A percentile compares a stretch with the other conserved stretches of the same genome.
Evolutionary conservation across 2,329 filamentous ascomycete genomes (phyloP).

Genomic region (Sphaerulina musiva): DNA sequence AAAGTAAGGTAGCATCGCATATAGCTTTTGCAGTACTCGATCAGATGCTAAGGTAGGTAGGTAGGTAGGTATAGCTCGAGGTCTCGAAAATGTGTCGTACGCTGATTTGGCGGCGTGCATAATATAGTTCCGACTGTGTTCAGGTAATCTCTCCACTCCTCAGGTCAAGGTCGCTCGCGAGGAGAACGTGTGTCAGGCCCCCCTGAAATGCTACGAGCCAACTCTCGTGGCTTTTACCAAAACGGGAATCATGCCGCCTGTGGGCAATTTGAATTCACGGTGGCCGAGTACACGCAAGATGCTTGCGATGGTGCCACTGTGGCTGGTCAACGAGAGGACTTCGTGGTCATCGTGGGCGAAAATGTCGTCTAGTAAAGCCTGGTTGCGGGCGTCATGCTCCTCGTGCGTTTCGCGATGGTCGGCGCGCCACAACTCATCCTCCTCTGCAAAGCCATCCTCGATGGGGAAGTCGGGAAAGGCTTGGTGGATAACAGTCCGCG

Average conservation of each 20-base stretch:
- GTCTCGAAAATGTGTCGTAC: no score
- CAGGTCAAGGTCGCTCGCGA: no score
- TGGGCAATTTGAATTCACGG: constrained; percentile 42
- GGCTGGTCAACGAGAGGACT: constrained; percentile 51
- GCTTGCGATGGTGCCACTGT: constrained; percentile 54
- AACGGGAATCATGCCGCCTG: constrained; percentile 48
- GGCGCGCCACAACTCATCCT: constrained; percentile 46
- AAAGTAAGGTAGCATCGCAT: no score
- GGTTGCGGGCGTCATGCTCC: constrained; percentile 20
- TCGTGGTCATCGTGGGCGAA: constrained; percentile 44
- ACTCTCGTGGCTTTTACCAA: constrained; percentile 39
- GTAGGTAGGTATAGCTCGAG: no score
- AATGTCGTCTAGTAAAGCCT: constrained; percentile 47
- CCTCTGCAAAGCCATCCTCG: constrained; percentile 56
- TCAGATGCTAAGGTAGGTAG: no score
- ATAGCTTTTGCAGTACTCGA: no score
- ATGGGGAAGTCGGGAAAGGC: constrained; percentile 51
- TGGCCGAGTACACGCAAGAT: constrained; percentile 45
- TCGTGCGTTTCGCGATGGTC: constrained; percentile 23
- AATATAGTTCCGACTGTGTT: no score
- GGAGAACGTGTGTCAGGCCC: no score
- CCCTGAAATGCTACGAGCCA: neutral
- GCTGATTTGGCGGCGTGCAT: no score
- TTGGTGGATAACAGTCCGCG: constrained; percentile 47
- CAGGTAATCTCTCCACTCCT: no score